Evolutionary conservation across 768 basidiomycete species (phyloP).

Genomic region (Rubroboletus pulcherrimus): DNA sequence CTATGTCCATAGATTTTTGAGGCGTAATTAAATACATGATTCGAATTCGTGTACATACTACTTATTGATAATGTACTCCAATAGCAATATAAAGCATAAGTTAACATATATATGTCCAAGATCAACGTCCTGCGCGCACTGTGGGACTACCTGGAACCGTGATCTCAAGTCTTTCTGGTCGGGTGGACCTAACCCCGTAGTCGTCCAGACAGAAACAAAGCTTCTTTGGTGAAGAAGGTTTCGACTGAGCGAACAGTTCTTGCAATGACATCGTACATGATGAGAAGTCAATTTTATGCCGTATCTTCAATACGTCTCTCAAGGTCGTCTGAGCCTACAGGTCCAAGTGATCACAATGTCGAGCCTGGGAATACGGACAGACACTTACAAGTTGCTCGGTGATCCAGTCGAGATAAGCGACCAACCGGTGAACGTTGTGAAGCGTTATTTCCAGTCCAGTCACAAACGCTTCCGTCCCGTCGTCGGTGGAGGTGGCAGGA

Average conservation of each 20-base stretch:
- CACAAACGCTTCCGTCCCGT: conserved; percentile 11
- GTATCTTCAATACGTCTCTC: conserved; percentile 8
- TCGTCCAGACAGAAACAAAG: conserved; percentile 5
- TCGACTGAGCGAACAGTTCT: conserved; percentile 21
- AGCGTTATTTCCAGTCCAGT: conserved; percentile 21
- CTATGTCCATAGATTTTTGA: neutral
- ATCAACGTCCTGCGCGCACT: conserved; percentile 15
- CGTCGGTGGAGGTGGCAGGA: conserved; percentile 3
- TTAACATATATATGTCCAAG: conserved; percentile 7
- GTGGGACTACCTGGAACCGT: conserved; percentile 23
- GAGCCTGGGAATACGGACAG: neutral
- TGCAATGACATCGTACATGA: conserved; percentile 17
- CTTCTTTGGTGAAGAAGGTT: conserved; percentile 4
- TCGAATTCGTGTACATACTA: conserved; percentile 11
- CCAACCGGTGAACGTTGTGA: conserved; percentile 17
- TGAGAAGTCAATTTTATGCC: conserved; percentile 7
- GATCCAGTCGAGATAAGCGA: conserved; percentile 28
- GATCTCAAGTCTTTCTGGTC: conserved; percentile 12
- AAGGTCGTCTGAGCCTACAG: conserved; percentile 18
- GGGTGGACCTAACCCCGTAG: neutral
- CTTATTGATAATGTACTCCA: conserved; percentile 9
- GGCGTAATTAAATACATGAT: conserved; percentile 4
- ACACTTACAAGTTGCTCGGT: conserved; percentile 24
- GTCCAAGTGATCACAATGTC: neutral
- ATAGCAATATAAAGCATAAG: conserved; percentile 6